phyloP scores from a whole-genome alignment of 768 basidiomycete genomes.

The Gautieria morchelliformis region DNA sequence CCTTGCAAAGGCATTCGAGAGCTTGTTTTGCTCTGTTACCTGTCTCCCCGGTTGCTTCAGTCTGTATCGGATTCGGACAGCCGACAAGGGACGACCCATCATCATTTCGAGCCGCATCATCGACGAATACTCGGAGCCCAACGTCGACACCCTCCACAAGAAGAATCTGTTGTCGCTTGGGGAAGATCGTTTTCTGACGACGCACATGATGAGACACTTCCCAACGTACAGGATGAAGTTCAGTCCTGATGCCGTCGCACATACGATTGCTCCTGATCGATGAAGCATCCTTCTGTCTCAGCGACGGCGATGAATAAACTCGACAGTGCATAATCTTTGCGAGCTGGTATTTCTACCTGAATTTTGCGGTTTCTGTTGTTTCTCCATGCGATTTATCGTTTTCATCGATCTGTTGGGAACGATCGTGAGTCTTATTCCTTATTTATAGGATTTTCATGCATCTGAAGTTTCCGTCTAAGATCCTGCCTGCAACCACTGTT shows the following conservation, averaged over 20 bases:
- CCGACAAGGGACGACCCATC: constrained; percentile 91
- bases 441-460: neutral
- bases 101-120: constrained; percentile 96
- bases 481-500: constrained; percentile 80
- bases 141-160: constrained; percentile 92
- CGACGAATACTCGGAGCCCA: constrained; percentile 88
- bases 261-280: constrained; percentile 86
- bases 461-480: constrained; percentile 29
- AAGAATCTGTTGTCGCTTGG: constrained; percentile 93
- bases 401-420: constrained; percentile 89
- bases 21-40: constrained; percentile 86
- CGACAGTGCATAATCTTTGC: constrained; percentile 87
- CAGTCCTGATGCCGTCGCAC: constrained; percentile 77
- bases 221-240: constrained; percentile 95
- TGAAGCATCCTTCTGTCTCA: constrained; percentile 86
- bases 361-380: constrained; percentile 91
- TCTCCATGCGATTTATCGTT: constrained; percentile 94
- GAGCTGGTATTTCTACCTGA: constrained; percentile 83
- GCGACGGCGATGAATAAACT: constrained; percentile 95
- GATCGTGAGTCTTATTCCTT: constrained; percentile 35
- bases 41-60: constrained; percentile 97
- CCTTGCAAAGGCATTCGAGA: constrained; percentile 89
- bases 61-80: constrained; percentile 85
- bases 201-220: constrained; percentile 90
- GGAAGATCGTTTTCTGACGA: constrained; percentile 93